Evolutionary conservation across 164 flowering plant genomes (phyloP), one percentile per base, ranked within the genome.

Genomic region (Chimonanthus salicifolius): DNA sequence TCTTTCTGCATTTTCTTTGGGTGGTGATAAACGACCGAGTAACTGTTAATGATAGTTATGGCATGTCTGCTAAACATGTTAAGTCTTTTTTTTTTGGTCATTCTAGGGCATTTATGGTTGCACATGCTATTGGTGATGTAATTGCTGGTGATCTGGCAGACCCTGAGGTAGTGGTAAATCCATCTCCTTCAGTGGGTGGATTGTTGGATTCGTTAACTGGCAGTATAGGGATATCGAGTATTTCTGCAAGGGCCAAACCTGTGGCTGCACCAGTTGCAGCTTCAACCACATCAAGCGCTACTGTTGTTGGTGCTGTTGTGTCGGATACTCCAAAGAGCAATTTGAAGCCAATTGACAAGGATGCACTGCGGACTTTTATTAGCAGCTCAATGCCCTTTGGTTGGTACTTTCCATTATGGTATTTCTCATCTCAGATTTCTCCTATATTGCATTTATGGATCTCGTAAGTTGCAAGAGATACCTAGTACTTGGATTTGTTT

Each of bases 341-440:
- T 75, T 83, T 88, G 44, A 92, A 87, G 85, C 85, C 82, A 65
- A 71, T 88, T 72, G 99, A 92, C 80, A 94, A 87, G 83, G 99
- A 96, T 82, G 84, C 86, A 64, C 87, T 96, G 74, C 84, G 90
- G 49, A 84, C 84, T 76, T 96, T 91, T 79, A 89, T 94, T 50
- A 88, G 83, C 74, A 87, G 89, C 80, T 86, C 98, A 80, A 87
- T 94, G 97, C 99, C 99, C 78, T 96, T 96, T 88, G 99, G 99
- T 96, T 83, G 79, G 98, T 94, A 88, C 78, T 79, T 78, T 87
- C 80, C 76, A 67, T 76, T 85, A 71, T 86, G 85, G 81, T 83
- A 78, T 86, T 78, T 80, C 87, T 83, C 80, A 69, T 85, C 76
- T 78, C 79, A 78, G 50, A 58, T 73, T 75, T 77, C 67, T 46